phyloP scores from a whole-genome alignment of 2,329 filamentous ascomycete species.

The Colletotrichum incanum region DNA sequence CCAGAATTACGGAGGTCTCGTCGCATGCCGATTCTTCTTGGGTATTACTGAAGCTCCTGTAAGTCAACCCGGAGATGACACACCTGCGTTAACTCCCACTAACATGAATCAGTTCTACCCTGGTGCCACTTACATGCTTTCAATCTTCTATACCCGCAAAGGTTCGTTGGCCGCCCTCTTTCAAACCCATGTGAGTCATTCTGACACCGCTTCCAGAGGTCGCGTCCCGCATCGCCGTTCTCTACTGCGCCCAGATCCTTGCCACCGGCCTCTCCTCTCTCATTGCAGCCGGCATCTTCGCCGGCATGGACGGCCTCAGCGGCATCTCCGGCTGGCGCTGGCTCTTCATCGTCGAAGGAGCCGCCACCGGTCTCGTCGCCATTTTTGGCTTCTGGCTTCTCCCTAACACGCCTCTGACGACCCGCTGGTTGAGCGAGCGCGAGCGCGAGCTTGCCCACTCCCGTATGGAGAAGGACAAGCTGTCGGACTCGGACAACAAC shows the following conservation, averaged over 20 bases:
- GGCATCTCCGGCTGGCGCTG: constrained; percentile 77
- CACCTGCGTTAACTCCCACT: too few species aligned
- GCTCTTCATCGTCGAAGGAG: constrained; percentile 72
- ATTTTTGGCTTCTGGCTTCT: constrained; percentile 72
- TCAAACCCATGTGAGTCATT: rapidly evolving
- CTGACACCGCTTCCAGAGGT: constrained; percentile 61
- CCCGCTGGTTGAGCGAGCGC: constrained; percentile 61
- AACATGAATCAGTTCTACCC: constrained; percentile 53
- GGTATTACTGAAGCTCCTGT: constrained; percentile 58
- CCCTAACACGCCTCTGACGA: constrained; percentile 58
- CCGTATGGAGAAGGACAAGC: constrained; percentile 66
- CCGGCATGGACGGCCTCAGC: constrained; percentile 68
- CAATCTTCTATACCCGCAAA: constrained; percentile 53
- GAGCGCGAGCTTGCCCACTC: constrained; percentile 64
- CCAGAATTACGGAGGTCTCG: constrained; percentile 52
- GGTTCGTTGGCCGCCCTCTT: constrained; percentile 41
- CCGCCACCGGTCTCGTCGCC: constrained; percentile 74
- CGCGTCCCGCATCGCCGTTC: constrained; percentile 72
- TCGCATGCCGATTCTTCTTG: constrained; percentile 56
- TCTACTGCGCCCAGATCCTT: constrained; percentile 73
- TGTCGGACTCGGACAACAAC: constrained; percentile 59
- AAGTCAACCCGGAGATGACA: neutral
- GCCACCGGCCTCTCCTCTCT: constrained; percentile 79
- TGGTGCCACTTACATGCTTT: constrained; percentile 55
- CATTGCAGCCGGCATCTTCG: constrained; percentile 75